Base-by-base conservation (phyloP, 2,329 filamentous ascomycete genomes). In the Bertia moriformis region DNA sequence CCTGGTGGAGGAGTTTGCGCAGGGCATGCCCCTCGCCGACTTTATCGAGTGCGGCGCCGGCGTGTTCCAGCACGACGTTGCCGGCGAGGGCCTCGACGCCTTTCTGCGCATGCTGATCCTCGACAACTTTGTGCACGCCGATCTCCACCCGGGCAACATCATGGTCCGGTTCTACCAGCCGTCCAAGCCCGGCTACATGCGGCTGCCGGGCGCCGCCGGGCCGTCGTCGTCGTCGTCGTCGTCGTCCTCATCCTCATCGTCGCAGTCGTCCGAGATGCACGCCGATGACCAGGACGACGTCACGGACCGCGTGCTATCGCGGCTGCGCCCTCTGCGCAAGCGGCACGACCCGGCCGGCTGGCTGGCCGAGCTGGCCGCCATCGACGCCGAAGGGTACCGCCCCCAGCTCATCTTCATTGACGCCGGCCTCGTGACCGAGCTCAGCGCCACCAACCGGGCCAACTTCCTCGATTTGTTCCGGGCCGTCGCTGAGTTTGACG, bases 101-200 rank as follows among this genome's bases (percentile, higher is more conserved):
- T 98, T 98, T 58, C 62, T 98, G 38, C 85, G 88, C 51, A 98
- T 98, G 91, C 65, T 98, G 14, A 69, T 98, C 10, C 80, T 98
- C 29, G 91, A 98, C 58, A 98, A 98, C 56, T 98, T 98, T 56
- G 80, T 95, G 18, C 91, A 98, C 53, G 89, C 91, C 4, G 91
- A 98, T 54, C 64, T 98, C 19, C 91, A 98, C 54, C 91, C 91
- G 0, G 91, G 91, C 19, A 98, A 98, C 56, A 96, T 98, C 60
- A 96, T 98, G 88, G 89, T 98, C 36, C 86, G 91, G 45, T 98
- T 98, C 63, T 95, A 96, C 60, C 78, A 89, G 51, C 78, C 88
- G 0, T 75, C 78, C 13, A 71, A 79, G 43, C 72, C 91, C 0
- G 73, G 81, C 38, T 63, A 93, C 1, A 65, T 67, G 17, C 61